Evolutionary conservation across 2,329 filamentous ascomycete genomes (phyloP).

Genomic region (Teratosphaeria viscida): DNA sequence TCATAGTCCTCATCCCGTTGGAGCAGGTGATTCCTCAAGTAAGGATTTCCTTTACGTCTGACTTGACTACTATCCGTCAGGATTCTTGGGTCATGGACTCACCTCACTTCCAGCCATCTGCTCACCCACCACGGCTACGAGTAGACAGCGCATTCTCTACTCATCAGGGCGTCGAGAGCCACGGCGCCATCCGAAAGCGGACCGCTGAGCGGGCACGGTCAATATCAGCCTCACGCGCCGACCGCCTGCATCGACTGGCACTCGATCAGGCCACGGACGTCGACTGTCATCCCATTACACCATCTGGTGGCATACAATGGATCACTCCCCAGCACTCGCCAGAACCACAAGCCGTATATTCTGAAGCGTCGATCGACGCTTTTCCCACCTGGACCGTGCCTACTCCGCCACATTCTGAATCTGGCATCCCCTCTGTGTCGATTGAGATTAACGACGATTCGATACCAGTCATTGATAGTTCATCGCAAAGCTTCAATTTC

Average conservation of each 20-base stretch:
- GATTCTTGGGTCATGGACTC: conserved; percentile 22
- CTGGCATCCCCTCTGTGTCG: conserved; percentile 20
- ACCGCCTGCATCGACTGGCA: conserved; percentile 19
- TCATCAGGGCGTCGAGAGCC: conserved; percentile 10
- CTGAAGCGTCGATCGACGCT: conserved; percentile 16
- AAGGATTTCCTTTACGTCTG: conserved; percentile 7
- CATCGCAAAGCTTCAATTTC: conserved; percentile 16
- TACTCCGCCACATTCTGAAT: conserved; percentile 25
- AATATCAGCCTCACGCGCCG: conserved; percentile 19
- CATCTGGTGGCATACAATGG: conserved; percentile 15
- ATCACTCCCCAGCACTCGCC: conserved; percentile 24
- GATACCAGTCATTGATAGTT: conserved; percentile 12
- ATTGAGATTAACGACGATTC: conserved; percentile 20
- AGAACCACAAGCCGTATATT: conserved; percentile 16
- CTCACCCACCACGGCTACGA: conserved; percentile 12
- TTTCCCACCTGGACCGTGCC: conserved; percentile 23
- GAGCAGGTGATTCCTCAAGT: conserved; percentile 4
- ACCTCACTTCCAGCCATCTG: conserved; percentile 19
- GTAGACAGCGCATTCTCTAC: conserved; percentile 18
- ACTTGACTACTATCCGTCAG: not conserved
- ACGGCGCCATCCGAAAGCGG: conserved; percentile 22
- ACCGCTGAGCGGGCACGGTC: conserved; percentile 17
- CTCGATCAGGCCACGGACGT: conserved; percentile 12
- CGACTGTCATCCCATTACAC: conserved; percentile 1
- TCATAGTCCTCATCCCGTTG: conserved; percentile 9